Conservation (phyloP, 2,329 filamentous ascomycete species). For the Geosmithia flava region DNA sequence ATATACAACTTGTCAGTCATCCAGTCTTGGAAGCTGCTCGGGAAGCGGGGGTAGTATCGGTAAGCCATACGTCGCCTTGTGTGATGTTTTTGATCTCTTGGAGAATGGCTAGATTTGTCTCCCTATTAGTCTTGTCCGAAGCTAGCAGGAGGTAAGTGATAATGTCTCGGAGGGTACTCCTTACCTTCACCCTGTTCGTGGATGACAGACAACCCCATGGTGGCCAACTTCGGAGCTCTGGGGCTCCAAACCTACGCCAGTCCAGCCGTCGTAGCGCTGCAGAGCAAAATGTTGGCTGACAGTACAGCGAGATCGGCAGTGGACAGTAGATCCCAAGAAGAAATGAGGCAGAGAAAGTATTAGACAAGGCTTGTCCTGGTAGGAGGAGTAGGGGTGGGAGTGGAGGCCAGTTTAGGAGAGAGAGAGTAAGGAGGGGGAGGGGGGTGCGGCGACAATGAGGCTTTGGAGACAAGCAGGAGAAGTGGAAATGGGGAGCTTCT, state of each 20-base stretch:
- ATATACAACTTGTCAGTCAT: background rate
- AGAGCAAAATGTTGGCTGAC: background rate
- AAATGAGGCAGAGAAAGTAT: background rate
- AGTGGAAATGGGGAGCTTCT: background rate
- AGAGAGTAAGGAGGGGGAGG: background rate
- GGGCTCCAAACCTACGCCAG: background rate
- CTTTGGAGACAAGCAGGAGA: background rate
- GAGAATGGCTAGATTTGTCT: constrained; percentile 16
- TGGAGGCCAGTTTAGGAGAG: background rate
- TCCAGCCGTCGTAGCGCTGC: background rate
- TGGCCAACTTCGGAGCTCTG: constrained; percentile 17
- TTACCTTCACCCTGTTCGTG: constrained; percentile 57
- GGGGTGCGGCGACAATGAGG: too few species aligned
- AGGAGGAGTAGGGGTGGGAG: background rate
- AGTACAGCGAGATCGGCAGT: too few species aligned
- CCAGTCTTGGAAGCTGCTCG: background rate
- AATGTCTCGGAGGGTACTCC: background rate
- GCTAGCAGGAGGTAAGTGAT: too few species aligned
- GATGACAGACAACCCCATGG: constrained; percentile 76
- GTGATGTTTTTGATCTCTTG: constrained; percentile 60
- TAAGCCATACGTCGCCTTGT: constrained; percentile 57
- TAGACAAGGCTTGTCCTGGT: background rate
- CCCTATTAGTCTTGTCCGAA: constrained; percentile 7
- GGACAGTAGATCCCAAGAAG: background rate
- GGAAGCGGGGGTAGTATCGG: background rate